Evolutionary conservation across 371 early-diverging fungal species (phyloP).

Genomic region (Massospora cicadina): DNA sequence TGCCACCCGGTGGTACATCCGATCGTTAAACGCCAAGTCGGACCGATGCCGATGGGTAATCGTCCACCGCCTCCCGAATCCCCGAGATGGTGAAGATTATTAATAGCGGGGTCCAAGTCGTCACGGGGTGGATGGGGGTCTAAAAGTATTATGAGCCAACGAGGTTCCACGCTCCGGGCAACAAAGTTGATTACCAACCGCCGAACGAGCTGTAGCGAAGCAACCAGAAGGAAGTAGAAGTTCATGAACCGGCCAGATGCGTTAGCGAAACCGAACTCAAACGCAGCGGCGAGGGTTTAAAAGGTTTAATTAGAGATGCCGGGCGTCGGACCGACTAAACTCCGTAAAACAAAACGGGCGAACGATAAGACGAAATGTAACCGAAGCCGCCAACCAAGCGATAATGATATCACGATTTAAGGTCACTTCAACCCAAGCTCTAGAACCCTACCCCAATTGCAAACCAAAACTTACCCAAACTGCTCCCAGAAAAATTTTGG

Average conservation of each 20-base stretch:
- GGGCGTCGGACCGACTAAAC: neutral
- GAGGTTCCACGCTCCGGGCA: neutral
- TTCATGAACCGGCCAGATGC: conserved; percentile 11
- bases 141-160: neutral
- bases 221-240: conserved; percentile 9
- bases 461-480: conserved; percentile 13
- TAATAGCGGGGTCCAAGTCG: conserved; percentile 12
- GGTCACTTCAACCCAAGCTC: too few relatives aligned
- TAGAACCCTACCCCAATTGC: too few relatives aligned
- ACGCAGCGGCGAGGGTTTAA: neutral
- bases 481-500: conserved; percentile 10
- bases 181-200: conserved; percentile 6
- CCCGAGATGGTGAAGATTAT: conserved; percentile 11
- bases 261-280: too few relatives aligned
- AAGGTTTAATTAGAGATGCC: neutral
- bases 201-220: conserved; percentile 7
- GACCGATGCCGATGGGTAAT: conserved; percentile 15
- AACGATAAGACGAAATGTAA: too few relatives aligned
- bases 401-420: too few relatives aligned
- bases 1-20: conserved; percentile 25
- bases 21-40: conserved; percentile 18
- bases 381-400: too few relatives aligned
- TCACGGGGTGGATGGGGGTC: conserved; percentile 12
- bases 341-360: neutral
- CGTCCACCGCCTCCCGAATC: conserved; percentile 13